Evolutionary conservation across 352 stramenopile genomes (phyloP).

Genomic region (Blastocystis sp.): DNA sequence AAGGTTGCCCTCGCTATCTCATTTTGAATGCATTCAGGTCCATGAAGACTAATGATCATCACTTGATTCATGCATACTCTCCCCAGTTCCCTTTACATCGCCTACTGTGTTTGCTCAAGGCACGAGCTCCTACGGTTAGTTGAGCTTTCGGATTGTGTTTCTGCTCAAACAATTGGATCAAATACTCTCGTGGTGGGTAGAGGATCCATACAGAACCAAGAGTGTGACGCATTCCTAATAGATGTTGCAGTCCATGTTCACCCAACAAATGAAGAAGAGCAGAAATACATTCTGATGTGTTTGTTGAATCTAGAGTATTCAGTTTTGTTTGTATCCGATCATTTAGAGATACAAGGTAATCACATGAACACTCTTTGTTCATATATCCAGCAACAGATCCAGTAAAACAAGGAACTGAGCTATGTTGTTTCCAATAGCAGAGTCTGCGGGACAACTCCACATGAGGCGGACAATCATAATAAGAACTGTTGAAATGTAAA

Average conservation of each 20-base stretch:
- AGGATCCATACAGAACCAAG: slow-evolving; percentile 11
- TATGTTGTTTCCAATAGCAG: not conserved
- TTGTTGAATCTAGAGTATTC: not conserved
- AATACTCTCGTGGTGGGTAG: not conserved
- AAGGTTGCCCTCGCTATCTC: slow-evolving; percentile 68
- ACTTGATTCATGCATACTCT: slow-evolving; percentile 53
- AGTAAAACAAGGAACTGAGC: not conserved
- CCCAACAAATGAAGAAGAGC: not conserved
- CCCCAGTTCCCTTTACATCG: slow-evolving; percentile 72
- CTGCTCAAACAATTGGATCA: not conserved
- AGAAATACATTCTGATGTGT: not conserved
- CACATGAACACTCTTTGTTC: not conserved
- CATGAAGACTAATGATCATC: slow-evolving; percentile 63
- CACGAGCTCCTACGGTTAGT: slow-evolving; percentile 73
- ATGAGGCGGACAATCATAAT: slow-evolving; percentile 31
- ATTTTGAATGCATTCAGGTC: slow-evolving; percentile 74
- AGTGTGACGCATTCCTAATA: slow-evolving; percentile 40
- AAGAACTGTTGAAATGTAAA: not conserved
- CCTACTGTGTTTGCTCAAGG: slow-evolving; percentile 75
- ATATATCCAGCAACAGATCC: slow-evolving; percentile 12
- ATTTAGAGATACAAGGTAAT: not conserved
- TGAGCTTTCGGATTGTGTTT: slow-evolving; percentile 45
- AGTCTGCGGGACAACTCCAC: slow-evolving; percentile 11
- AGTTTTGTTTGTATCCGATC: not conserved
- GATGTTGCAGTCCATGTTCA: slow-evolving; percentile 19